Evolutionary conservation across 2,329 filamentous ascomycete genomes (phyloP).

Genomic region (Venturia asperata): DNA sequence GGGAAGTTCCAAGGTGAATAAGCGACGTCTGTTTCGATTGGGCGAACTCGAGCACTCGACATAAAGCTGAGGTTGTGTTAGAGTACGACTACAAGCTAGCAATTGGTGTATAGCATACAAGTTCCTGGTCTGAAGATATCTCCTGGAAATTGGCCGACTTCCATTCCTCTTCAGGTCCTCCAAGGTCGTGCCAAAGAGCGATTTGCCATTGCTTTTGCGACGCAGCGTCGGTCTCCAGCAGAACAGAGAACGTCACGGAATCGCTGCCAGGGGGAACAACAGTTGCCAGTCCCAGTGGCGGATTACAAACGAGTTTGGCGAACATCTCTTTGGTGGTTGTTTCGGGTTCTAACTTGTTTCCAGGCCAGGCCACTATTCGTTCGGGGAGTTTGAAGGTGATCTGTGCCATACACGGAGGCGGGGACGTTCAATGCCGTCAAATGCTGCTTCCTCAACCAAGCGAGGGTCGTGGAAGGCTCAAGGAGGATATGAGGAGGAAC

Average conservation of each 20-base stretch:
- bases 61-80: slow-evolving; percentile 15
- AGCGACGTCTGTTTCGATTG: not conserved
- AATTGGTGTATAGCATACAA: slow-evolving; percentile 21
- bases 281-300: slow-evolving; percentile 70
- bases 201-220: slow-evolving; percentile 60
- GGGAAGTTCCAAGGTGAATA: slow-evolving; percentile 12
- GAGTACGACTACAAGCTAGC: not conserved
- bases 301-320: slow-evolving; percentile 54
- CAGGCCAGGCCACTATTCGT: slow-evolving; percentile 15
- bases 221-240: slow-evolving; percentile 58
- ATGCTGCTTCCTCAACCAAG: slow-evolving; percentile 7
- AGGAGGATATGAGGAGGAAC: not conserved
- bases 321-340: slow-evolving; percentile 36
- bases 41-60: slow-evolving; percentile 2
- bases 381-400: slow-evolving; percentile 19
- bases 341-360: not conserved
- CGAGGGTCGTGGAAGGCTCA: not conserved
- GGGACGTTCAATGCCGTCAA: not conserved
- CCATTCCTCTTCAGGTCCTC: slow-evolving; percentile 33
- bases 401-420: slow-evolving; percentile 3
- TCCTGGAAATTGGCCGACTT: slow-evolving; percentile 9
- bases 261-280: slow-evolving; percentile 42
- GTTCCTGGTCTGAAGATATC: slow-evolving; percentile 23
- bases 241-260: slow-evolving; percentile 53
- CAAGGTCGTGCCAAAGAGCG: slow-evolving; percentile 65